Conservation (phyloP, 345 rosid species). For the Combretum micranthum region DNA sequence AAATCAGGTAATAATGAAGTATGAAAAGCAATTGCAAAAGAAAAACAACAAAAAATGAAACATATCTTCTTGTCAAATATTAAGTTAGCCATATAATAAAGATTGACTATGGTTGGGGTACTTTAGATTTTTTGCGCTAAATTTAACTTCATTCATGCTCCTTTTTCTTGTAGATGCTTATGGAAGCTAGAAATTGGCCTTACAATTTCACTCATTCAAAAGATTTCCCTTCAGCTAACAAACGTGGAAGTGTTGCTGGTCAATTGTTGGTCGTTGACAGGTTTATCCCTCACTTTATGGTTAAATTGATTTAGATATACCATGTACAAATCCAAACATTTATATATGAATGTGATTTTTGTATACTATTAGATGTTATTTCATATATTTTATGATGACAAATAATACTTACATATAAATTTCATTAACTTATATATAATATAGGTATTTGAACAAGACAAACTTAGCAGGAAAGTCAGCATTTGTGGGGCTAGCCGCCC, state of each 20-base stretch:
- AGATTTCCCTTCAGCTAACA: constrained; percentile 19
- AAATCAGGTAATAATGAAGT: constrained; percentile 17
- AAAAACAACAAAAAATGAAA: too few relatives aligned
- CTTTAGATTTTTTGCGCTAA: too few relatives aligned
- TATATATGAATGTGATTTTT: neutral
- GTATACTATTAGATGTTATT: neutral
- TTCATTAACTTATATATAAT: too few relatives aligned
- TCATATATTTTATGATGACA: too few relatives aligned
- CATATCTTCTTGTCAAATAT: too few relatives aligned
- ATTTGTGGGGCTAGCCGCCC: constrained; percentile 32
- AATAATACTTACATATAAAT: too few relatives aligned
- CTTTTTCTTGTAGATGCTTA: constrained; percentile 9
- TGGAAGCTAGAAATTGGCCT: constrained; percentile 30
- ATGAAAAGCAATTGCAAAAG: too few relatives aligned
- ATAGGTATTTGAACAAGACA: constrained; percentile 4
- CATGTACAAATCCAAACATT: too few relatives aligned
- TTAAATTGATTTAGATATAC: too few relatives aligned
- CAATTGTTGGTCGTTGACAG: constrained; percentile 18
- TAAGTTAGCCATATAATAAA: too few relatives aligned
- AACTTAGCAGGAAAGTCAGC: constrained; percentile 11
- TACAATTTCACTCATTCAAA: constrained; percentile 22
- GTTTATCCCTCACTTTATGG: neutral
- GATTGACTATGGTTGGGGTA: neutral
- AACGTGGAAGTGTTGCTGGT: constrained; percentile 23
- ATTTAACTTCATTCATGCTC: neutral